phyloP scores from a whole-genome alignment of 2,329 filamentous ascomycete species.

The Pseudogymnoascus sp. region DNA sequence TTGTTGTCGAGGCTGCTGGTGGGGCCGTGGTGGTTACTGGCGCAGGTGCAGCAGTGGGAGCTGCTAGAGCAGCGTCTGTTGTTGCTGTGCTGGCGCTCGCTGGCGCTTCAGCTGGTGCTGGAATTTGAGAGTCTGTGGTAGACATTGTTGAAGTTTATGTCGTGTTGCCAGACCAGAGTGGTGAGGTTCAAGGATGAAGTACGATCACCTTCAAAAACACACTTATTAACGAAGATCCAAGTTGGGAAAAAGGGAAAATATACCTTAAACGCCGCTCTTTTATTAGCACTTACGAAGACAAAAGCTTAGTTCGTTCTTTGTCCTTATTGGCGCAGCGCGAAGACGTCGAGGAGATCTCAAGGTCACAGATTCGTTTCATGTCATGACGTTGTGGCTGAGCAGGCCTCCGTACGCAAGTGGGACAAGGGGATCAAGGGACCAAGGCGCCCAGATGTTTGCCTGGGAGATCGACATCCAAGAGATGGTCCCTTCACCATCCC shows the following conservation, averaged over 20 bases:
- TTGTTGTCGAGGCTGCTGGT: neutral
- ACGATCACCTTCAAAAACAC: neutral
- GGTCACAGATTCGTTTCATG: constrained; percentile 7
- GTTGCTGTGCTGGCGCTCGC: neutral
- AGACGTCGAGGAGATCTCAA: neutral
- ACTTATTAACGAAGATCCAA: neutral
- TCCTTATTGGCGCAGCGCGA: neutral
- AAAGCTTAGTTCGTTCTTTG: neutral
- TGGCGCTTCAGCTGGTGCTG: neutral
- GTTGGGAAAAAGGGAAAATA: neutral
- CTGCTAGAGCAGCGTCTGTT: neutral
- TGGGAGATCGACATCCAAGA: neutral
- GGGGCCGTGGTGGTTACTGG: neutral
- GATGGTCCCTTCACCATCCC: neutral
- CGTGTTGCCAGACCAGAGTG: neutral
- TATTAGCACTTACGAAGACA: neutral
- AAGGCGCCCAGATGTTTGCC: neutral
- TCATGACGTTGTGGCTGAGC: constrained; percentile 8
- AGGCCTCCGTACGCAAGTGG: neutral
- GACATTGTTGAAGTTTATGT: neutral
- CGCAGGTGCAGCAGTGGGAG: neutral
- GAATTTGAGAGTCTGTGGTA: neutral
- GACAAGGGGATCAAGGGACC: neutral
- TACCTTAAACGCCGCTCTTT: neutral
- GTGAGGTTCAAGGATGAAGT: neutral